Conservation (phyloP, 2,329 filamentous ascomycete genomes). For the Arthroderma sp. region DNA sequence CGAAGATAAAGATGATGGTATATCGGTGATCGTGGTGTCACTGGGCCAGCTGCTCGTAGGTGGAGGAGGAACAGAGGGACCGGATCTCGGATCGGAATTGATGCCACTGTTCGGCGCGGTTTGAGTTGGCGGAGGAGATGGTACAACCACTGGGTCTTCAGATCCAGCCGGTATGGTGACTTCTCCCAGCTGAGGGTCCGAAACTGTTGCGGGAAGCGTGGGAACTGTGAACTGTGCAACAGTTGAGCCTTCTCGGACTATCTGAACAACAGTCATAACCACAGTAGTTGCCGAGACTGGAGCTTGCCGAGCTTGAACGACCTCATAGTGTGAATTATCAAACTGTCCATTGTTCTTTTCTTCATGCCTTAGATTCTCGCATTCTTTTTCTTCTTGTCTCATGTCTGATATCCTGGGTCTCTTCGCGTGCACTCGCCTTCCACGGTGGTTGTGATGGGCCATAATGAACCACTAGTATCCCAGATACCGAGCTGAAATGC, state of each 20-base stretch:
- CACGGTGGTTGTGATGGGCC: too few relatives aligned
- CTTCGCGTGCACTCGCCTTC: too few relatives aligned
- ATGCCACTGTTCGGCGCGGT: neutral
- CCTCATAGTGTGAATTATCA: neutral
- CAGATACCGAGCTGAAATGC: too few relatives aligned
- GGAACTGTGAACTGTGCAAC: conserved; percentile 13
- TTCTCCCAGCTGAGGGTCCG: conserved; percentile 12
- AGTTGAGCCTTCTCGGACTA: conserved; percentile 15
- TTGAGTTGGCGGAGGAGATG: conserved; percentile 2
- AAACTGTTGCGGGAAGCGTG: conserved; percentile 15
- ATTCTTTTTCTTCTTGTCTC: too few relatives aligned
- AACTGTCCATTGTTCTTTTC: neutral
- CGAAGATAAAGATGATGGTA: neutral
- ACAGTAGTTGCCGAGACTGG: conserved; percentile 8
- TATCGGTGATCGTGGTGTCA: too few relatives aligned
- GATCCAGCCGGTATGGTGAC: conserved; percentile 15
- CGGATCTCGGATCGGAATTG: neutral
- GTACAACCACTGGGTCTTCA: conserved; percentile 6
- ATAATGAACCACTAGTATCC: too few relatives aligned
- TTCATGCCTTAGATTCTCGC: too few relatives aligned
- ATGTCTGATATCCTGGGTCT: too few relatives aligned
- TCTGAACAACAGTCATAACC: conserved; percentile 14
- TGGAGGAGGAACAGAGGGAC: neutral
- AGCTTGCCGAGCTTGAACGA: conserved; percentile 6
- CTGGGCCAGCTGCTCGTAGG: neutral